Conservation (phyloP, 148 eudicot genomes). For the Agrostemma githago region DNA sequence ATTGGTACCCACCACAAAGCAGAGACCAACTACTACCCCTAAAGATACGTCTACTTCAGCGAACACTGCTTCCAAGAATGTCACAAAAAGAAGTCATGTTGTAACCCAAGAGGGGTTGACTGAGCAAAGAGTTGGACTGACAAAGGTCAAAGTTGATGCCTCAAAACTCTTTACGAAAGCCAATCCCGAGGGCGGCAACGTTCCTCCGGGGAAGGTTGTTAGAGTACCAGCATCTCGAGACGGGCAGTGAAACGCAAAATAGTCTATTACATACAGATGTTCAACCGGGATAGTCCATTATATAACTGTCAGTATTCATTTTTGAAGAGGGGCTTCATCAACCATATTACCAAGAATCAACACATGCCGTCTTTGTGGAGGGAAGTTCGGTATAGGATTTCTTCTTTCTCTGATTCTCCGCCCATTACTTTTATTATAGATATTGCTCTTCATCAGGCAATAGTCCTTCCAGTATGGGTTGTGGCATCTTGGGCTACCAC, state of each 20-base stretch:
- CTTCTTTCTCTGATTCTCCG: neutral
- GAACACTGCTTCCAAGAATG: slow-evolving; percentile 33
- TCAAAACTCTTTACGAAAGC: slow-evolving; percentile 26
- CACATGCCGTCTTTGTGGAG: slow-evolving; percentile 10
- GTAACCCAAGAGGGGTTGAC: slow-evolving; percentile 27
- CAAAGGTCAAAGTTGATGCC: slow-evolving; percentile 17
- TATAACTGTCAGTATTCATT: neutral
- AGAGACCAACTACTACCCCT: slow-evolving; percentile 28
- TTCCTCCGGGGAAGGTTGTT: slow-evolving; percentile 39
- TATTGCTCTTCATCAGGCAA: neutral
- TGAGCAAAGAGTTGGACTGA: slow-evolving; percentile 27
- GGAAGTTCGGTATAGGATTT: slow-evolving; percentile 20
- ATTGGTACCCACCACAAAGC: slow-evolving; percentile 49
- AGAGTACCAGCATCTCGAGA: slow-evolving; percentile 31
- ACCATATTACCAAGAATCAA: slow-evolving; percentile 4
- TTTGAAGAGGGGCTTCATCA: neutral
- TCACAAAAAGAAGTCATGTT: slow-evolving; percentile 28
- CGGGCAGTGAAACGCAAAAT: slow-evolving; percentile 42
- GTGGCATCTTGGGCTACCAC: neutral
- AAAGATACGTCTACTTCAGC: slow-evolving; percentile 41
- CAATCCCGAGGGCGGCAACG: slow-evolving; percentile 23
- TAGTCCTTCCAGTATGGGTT: neutral
- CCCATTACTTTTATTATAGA: neutral
- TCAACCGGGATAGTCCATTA: slow-evolving; percentile 42
- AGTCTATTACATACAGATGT: slow-evolving; percentile 59